Percentiles rank a stretch among this genome's conserved stretches.
These are phyloP conservation scores for Cucurbita ficifolia DNA, from an alignment of 306 rosid genomes.

Conservation along the genomic window DNA sequence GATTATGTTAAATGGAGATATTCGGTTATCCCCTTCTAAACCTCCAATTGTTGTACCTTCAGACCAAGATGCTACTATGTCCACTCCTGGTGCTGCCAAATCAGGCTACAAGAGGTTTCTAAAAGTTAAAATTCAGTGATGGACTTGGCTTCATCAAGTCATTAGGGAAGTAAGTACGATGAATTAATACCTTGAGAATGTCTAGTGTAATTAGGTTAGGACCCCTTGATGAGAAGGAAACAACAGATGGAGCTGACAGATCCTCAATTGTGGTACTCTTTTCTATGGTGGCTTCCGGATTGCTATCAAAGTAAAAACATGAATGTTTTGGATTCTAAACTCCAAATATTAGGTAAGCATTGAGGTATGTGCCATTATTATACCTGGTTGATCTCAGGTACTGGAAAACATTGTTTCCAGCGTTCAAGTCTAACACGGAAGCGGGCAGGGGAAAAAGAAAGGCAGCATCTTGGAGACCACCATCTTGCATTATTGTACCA, in stretches of 20 bases:
- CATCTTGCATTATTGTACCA: slow-evolving; percentile 10
- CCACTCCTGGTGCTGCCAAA: slow-evolving; percentile 21
- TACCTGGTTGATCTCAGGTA: slow-evolving; percentile 12
- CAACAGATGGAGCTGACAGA: slow-evolving; percentile 14
- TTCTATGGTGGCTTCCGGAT: slow-evolving; percentile 8
- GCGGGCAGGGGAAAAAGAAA: slow-evolving; percentile 8
- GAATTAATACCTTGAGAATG: slow-evolving; percentile 12
- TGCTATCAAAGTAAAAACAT: not conserved
- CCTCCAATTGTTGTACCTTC: slow-evolving; percentile 1
- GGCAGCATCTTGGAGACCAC: not conserved
- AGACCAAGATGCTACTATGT: slow-evolving; percentile 20
- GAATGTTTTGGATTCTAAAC: not conserved
- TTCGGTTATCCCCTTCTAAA: not conserved
- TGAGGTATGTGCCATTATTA: not conserved
- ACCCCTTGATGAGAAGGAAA: slow-evolving; percentile 24
- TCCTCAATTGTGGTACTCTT: slow-evolving; percentile 11
- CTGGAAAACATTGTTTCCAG: not conserved
- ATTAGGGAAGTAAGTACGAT: not conserved
- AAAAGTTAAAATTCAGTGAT: not conserved
- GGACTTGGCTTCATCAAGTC: not conserved
- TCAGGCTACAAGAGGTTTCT: slow-evolving; percentile 16
- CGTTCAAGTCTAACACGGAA: not conserved
- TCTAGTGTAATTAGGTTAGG: slow-evolving; percentile 10
- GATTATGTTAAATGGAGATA: slow-evolving; percentile 8
- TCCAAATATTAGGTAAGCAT: not conserved